Conservation (phyloP, 176 grass and related monocot genomes). For the Urochloa ruziziensis region DNA sequence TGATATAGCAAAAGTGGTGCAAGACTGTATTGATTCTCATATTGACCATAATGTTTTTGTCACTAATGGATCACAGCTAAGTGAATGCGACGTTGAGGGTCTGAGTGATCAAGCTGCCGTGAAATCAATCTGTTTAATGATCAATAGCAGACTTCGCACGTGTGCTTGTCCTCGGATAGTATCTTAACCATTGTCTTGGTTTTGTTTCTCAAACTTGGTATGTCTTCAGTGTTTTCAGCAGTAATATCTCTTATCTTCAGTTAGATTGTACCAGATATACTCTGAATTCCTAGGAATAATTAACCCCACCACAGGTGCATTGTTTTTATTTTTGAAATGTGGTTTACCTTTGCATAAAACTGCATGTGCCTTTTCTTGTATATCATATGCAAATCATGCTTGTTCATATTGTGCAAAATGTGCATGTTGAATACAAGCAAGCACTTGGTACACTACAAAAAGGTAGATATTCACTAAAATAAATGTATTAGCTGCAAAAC, state of each 20-base stretch:
- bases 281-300: slow-evolving; percentile 23
- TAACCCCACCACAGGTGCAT: not conserved
- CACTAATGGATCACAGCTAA: slow-evolving; percentile 29
- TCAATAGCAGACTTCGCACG: slow-evolving; percentile 51
- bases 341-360: not conserved
- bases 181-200: slow-evolving; percentile 57
- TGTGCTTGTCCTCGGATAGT: slow-evolving; percentile 43
- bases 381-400: not conserved
- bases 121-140: slow-evolving; percentile 68
- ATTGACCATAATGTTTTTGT: slow-evolving; percentile 41
- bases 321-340: not conserved
- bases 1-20: slow-evolving; percentile 57
- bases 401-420: not conserved
- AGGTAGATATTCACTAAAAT: not conserved
- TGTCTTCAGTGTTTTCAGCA: slow-evolving; percentile 33
- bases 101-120: slow-evolving; percentile 42
- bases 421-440: not conserved
- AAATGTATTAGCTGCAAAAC: not conserved
- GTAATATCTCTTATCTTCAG: slow-evolving; percentile 13
- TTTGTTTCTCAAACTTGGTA: slow-evolving; percentile 95
- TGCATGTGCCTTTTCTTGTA: not conserved
- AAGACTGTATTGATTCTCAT: slow-evolving; percentile 60
- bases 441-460: not conserved
- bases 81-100: slow-evolving; percentile 31
- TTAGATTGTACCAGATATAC: not conserved